Conservation (phyloP, 805 yeast genomes). For the Candida corydali region DNA sequence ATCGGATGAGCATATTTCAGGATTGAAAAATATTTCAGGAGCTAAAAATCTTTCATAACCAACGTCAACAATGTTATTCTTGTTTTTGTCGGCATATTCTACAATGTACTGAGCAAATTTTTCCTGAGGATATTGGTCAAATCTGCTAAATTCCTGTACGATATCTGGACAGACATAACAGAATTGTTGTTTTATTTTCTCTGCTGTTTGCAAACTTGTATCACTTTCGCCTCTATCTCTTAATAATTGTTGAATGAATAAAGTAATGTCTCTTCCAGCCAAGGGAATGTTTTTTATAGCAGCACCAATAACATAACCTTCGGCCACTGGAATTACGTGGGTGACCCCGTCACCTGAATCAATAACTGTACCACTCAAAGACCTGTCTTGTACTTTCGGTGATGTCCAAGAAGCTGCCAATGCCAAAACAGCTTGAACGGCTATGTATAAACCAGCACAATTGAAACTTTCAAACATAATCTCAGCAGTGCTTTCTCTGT, state of each 20-base stretch:
- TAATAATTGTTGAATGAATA: constrained; percentile 84
- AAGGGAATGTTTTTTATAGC: constrained; percentile 97
- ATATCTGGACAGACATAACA: constrained; percentile 98
- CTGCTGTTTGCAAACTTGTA: constrained; percentile 92
- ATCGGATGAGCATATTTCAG: constrained; percentile 94
- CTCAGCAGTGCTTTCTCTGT: constrained; percentile 97
- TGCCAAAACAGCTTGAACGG: constrained; percentile 98
- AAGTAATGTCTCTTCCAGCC: constrained; percentile 97
- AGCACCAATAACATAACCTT: constrained; percentile 97
- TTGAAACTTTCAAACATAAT: constrained; percentile 98
- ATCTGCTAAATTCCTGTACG: constrained; percentile 91
- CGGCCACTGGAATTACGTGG: constrained; percentile 98
- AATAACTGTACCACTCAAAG: constrained; percentile 96
- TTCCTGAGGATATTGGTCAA: constrained; percentile 84
- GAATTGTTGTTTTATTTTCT: constrained; percentile 91
- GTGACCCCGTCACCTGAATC: constrained; percentile 99
- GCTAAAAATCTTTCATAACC: constrained; percentile 98
- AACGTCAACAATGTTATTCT: constrained; percentile 65
- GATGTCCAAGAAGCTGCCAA: constrained; percentile 99
- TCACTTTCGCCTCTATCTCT: constrained; percentile 97
- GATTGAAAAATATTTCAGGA: constrained; percentile 98
- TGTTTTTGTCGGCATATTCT: constrained; percentile 69
- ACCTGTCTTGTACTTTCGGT: constrained; percentile 88
- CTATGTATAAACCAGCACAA: constrained; percentile 97
- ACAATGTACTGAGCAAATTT: constrained; percentile 91